phyloP scores from a whole-genome alignment of 2,329 filamentous ascomycete genomes.

The Fusarium duplospermum region DNA sequence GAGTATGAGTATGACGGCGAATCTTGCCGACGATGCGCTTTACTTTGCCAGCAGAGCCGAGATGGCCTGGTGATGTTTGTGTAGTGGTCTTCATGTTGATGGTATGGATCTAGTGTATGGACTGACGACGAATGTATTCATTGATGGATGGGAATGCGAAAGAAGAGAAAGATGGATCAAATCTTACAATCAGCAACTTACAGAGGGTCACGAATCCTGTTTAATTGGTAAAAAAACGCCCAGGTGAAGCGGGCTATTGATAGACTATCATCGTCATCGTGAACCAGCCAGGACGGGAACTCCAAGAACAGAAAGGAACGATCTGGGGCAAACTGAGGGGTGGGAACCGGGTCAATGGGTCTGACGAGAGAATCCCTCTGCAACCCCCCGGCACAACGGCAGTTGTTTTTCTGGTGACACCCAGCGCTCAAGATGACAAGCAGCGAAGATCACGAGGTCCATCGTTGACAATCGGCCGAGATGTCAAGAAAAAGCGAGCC shows the following conservation, averaged over 20 bases:
- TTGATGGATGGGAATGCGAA: neutral
- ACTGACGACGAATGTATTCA: neutral
- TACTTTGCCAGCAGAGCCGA: constrained; percentile 28
- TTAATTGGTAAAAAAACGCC: neutral
- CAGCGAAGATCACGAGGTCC: neutral
- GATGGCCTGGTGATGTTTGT: constrained; percentile 19
- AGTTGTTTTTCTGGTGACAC: neutral
- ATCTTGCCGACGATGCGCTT: constrained; percentile 40
- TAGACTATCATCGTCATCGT: neutral
- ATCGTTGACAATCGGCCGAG: constrained; percentile 1
- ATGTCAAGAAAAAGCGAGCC: neutral
- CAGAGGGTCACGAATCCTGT: neutral
- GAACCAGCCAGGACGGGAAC: neutral
- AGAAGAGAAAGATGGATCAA: neutral
- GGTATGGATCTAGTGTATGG: neutral
- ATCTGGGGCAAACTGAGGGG: neutral
- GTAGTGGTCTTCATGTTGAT: constrained; percentile 32
- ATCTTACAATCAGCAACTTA: constrained; percentile 6
- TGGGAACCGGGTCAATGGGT: neutral
- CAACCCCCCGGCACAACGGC: neutral
- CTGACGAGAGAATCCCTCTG: neutral
- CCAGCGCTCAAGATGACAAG: neutral
- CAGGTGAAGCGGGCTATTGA: constrained; percentile 3
- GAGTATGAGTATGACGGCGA: constrained; percentile 31
- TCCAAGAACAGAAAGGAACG: neutral